Evolutionary conservation across 495 filamentous ascomycete genomes (phyloP).

Genomic region (Penicillium samsonianum): DNA sequence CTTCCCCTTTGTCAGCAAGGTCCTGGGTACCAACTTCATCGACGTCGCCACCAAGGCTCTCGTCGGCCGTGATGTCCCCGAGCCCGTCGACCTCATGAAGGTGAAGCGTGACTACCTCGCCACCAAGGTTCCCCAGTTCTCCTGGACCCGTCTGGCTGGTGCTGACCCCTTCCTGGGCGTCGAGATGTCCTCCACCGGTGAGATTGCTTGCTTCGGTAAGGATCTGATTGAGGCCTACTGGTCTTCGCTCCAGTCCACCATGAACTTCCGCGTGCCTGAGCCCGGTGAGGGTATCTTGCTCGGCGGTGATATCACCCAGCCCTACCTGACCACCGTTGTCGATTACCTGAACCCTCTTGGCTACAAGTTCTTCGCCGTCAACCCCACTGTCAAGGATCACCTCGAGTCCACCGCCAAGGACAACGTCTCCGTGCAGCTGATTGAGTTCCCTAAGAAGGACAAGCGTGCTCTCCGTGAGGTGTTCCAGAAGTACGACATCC

Average conservation of each 20-base stretch:
- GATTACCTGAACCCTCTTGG: constrained; percentile 83
- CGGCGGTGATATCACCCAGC: constrained; percentile 72
- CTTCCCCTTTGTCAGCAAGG: constrained; percentile 97
- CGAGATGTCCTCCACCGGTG: constrained; percentile 95
- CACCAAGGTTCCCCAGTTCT: constrained; percentile 98
- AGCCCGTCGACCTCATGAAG: constrained; percentile 85
- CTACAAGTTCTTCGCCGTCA: constrained; percentile 91
- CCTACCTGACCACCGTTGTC: constrained; percentile 72
- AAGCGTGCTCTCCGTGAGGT: constrained; percentile 94
- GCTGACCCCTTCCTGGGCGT: constrained; percentile 97
- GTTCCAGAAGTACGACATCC: constrained; percentile 95
- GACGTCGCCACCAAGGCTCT: constrained; percentile 94
- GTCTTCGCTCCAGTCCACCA: constrained; percentile 91
- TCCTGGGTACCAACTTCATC: constrained; percentile 95
- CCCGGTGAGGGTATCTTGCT: constrained; percentile 93
- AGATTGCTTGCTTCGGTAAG: constrained; percentile 98
- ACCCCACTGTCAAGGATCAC: constrained; percentile 74
- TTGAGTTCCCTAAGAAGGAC: constrained; percentile 96
- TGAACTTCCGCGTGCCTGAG: constrained; percentile 97
- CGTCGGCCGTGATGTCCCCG: constrained; percentile 80
- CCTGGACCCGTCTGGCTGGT: constrained; percentile 97
- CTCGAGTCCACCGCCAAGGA: constrained; percentile 70
- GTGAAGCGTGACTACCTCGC: constrained; percentile 87
- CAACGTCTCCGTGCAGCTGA: constrained; percentile 75
- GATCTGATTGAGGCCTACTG: constrained; percentile 96